Base-by-base conservation (phyloP, 345 rosid species). In the Eucalyptus victrix region DNA sequence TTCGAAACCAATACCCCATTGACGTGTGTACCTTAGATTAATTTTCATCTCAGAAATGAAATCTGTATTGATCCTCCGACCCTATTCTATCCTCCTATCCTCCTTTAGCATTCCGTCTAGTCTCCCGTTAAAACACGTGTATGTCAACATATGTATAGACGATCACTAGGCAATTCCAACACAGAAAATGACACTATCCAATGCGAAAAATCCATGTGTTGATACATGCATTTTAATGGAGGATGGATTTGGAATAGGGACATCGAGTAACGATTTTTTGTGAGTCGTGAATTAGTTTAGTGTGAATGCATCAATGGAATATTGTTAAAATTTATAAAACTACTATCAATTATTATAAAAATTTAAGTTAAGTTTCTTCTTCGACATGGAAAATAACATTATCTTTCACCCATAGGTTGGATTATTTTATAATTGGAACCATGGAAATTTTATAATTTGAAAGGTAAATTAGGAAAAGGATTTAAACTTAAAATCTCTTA, bases 301-400 rank as follows among this genome's bases (percentile, higher is more conserved):
- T 0, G 62, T 56, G 62, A 56, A 24, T 56, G 30, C 6, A 56
- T 56, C 13, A 4, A 9, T 9, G 13, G 13, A 53, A 53, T 53
- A 53, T 53, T 53, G 10, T 53, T 53, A 53, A 2, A 53, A 2
- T 53, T 21, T 53, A 0, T 53, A 1, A 0, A 8, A 53, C 0
- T 53, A 21, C 0, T 8, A 1, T 0, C 0, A 53, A 53, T 1
- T 4, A 53, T 53, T 53, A 2, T 53, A 53, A 53, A 53, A 53
- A 53, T 53, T 53, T 21, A 53, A 21, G 26, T 0, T 53, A 53
- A 53, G 26, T 53, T 51, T 51, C 9, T 51, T 1, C 9, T 18
- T 51, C 56, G 0, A 51, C 23, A 51, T 51, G 23, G 0, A 51
- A 0, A 18, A 51, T 51, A 18, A 51, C 56, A 51, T 51, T 51